Evolutionary conservation across 2,329 filamentous ascomycete species (phyloP).

Genomic region (Neoarthrinium moseri): DNA sequence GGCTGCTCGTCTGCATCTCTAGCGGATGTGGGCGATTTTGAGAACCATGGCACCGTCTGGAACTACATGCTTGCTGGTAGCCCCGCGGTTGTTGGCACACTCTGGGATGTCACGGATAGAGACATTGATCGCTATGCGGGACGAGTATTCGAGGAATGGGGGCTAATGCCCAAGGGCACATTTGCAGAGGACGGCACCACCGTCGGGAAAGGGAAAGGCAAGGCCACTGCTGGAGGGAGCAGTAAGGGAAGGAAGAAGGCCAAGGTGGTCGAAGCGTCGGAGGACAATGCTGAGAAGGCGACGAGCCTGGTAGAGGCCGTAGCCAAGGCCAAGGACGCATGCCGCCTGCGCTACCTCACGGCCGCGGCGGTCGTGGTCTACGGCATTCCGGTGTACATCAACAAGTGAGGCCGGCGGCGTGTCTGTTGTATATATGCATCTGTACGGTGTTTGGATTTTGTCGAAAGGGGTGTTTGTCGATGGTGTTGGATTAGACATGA

Average conservation of each 20-base stretch:
- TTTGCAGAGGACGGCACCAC: slow-evolving; percentile 32
- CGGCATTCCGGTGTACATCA: slow-evolving; percentile 86
- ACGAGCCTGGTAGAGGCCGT: slow-evolving; percentile 79
- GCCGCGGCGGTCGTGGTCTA: slow-evolving; percentile 93
- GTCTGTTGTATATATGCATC: background rate
- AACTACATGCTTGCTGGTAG: slow-evolving; percentile 88
- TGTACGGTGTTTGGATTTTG: background rate
- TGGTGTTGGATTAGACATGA: background rate
- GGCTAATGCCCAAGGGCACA: slow-evolving; percentile 57
- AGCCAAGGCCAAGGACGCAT: slow-evolving; percentile 70
- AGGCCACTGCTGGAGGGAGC: slow-evolving; percentile 26
- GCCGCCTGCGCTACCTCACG: slow-evolving; percentile 86
- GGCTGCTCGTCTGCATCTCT: slow-evolving; percentile 87
- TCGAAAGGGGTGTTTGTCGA: background rate
- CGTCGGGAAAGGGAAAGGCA: slow-evolving; percentile 19
- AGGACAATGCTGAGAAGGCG: slow-evolving; percentile 25
- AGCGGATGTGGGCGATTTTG: slow-evolving; percentile 79
- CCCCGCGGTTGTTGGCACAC: slow-evolving; percentile 83
- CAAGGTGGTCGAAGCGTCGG: slow-evolving; percentile 26
- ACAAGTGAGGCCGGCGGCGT: slow-evolving; percentile 18
- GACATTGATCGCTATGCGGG: slow-evolving; percentile 94
- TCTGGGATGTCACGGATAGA: slow-evolving; percentile 98
- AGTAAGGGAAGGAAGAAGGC: slow-evolving; percentile 25
- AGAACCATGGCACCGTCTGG: slow-evolving; percentile 85
- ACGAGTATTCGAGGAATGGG: slow-evolving; percentile 81